Percentiles rank a stretch among this genome's conserved stretches.
These are phyloP conservation scores for Aspergillus cejpii DNA, from an alignment of 2,329 filamentous ascomycete genomes.

Conservation along the genomic window DNA sequence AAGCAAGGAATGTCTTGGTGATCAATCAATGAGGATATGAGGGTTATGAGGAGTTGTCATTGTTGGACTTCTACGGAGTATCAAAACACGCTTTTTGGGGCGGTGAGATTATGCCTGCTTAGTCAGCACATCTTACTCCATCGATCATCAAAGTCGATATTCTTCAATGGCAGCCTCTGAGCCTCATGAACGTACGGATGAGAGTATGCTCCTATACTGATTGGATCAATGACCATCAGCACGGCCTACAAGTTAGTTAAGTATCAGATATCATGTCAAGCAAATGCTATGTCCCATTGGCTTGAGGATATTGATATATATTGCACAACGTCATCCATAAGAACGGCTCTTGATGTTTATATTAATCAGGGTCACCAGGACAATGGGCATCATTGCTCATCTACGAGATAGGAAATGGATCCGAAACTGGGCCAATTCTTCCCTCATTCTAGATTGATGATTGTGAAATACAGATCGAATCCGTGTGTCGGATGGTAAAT, in stretches of 20 bases:
- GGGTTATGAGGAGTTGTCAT: no score
- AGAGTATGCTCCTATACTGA: no score
- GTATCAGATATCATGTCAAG: no score
- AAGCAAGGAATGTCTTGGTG: not conserved
- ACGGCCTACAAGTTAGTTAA: no score
- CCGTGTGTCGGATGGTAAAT: no score
- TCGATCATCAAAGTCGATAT: no score
- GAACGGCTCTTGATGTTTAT: not conserved
- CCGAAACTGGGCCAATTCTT: not conserved
- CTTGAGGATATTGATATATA: not conserved
- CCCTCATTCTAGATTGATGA: not conserved
- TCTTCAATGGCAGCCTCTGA: no score
- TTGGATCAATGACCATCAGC: no score
- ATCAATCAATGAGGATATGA: not conserved
- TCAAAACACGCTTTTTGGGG: not conserved
- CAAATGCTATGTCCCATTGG: no score
- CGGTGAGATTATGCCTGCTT: not conserved
- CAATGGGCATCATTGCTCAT: not conserved
- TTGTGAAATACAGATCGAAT: no score
- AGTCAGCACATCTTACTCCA: not conserved
- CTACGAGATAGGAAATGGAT: not conserved
- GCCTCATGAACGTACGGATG: no score
- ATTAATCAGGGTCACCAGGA: not conserved
- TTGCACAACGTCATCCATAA: not conserved
- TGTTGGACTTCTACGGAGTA: no score